Conservation (phyloP, 208 protist species). For the Sergeia podlipaevii region DNA sequence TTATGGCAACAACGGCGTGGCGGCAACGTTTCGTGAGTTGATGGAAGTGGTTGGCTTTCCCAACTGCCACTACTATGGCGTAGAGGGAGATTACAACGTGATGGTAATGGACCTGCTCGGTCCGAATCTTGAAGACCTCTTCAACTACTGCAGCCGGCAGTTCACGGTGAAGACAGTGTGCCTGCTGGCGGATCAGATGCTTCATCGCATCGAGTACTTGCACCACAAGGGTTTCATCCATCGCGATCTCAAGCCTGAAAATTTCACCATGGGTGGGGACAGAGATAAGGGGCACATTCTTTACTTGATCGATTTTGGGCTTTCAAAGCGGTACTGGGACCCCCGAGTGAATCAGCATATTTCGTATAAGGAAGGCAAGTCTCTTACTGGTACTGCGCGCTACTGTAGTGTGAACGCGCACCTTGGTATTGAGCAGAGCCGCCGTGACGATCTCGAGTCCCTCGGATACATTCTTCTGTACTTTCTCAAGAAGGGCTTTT, state of each 20-base stretch:
- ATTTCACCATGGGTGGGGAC: constrained; percentile 38
- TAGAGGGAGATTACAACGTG: constrained; percentile 94
- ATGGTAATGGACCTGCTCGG: constrained; percentile 65
- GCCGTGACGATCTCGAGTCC: constrained; percentile 84
- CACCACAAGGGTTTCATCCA: constrained; percentile 44
- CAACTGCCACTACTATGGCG: constrained; percentile 86
- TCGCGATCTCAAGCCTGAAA: constrained; percentile 60
- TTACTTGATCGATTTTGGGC: constrained; percentile 95
- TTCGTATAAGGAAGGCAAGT: constrained; percentile 95
- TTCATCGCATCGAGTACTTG: constrained; percentile 46
- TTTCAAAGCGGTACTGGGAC: constrained; percentile 96
- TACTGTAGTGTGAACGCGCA: constrained; percentile 98
- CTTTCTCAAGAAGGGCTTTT: constrained; percentile 45
- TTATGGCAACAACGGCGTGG: too few relatives aligned
- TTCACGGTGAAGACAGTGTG: constrained; percentile 97
- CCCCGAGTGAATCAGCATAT: constrained; percentile 91
- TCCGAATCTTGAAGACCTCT: constrained; percentile 50
- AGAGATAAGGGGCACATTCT: constrained; percentile 30
- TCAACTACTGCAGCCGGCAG: constrained; percentile 44
- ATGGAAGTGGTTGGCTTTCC: constrained; percentile 80
- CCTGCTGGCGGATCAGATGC: constrained; percentile 97
- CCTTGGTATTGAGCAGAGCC: constrained; percentile 90
- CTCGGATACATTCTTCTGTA: constrained; percentile 83
- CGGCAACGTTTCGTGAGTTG: constrained; percentile 5
- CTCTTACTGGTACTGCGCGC: constrained; percentile 96